A percentile compares a stretch with the other conserved stretches of the same genome.
phyloP scores from a whole-genome alignment of 2,329 filamentous ascomycete species.

The Xylaria sp. region DNA sequence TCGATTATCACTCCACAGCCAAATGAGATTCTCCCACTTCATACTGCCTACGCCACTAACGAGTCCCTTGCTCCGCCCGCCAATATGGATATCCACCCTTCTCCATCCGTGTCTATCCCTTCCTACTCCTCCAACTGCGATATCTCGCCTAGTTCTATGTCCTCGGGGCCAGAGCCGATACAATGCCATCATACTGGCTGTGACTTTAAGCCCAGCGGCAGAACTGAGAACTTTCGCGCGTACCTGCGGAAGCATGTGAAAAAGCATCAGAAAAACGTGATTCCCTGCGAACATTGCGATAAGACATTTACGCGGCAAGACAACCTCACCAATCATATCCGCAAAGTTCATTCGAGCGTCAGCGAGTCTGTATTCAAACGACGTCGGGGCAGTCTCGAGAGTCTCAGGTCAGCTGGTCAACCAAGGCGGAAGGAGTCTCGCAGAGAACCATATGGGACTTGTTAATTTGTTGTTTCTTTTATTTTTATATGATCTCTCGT shows the following conservation, averaged over 20 bases:
- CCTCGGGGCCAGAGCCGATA: neutral
- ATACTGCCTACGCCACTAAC: neutral
- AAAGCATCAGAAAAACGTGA: slow-evolving; percentile 14
- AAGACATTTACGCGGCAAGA: slow-evolving; percentile 29
- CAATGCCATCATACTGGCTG: slow-evolving; percentile 21
- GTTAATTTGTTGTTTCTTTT: neutral
- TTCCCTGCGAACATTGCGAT: slow-evolving; percentile 28
- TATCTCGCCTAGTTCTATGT: slow-evolving; percentile 4
- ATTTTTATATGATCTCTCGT: neutral
- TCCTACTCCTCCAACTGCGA: slow-evolving; percentile 21
- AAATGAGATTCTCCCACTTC: neutral
- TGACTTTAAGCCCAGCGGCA: slow-evolving; percentile 27
- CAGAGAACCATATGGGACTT: neutral
- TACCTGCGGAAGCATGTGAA: slow-evolving; percentile 37
- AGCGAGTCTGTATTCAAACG: neutral
- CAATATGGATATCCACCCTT: slow-evolving; percentile 2
- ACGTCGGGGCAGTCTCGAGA: slow-evolving; percentile 12
- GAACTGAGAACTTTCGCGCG: slow-evolving; percentile 9
- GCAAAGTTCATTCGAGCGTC: slow-evolving; percentile 1
- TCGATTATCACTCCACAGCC: slow-evolving; percentile 1
- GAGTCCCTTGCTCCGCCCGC: neutral
- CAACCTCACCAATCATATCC: slow-evolving; percentile 30
- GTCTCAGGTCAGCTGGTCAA: neutral
- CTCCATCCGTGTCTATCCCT: neutral
- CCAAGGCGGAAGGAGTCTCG: slow-evolving; percentile 10